Percentiles rank a stretch among this genome's conserved stretches.
Evolutionary conservation across 805 yeast species (phyloP).

Genomic region (Debaryomyces maramus): DNA sequence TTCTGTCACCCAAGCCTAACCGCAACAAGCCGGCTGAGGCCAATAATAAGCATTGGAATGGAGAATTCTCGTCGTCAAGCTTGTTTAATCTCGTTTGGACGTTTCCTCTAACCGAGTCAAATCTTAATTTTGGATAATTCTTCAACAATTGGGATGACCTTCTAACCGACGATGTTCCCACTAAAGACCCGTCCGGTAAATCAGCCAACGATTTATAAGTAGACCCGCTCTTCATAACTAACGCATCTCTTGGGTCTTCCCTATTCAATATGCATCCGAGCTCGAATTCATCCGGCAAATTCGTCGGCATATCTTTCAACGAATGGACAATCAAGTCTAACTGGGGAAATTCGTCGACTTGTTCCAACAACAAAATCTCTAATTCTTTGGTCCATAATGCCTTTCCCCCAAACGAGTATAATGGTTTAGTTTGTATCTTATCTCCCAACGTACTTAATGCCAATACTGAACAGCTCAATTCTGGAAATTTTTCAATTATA

Average conservation of each 20-base stretch:
- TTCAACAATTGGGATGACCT: constrained; percentile 88
- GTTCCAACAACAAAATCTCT: constrained; percentile 69
- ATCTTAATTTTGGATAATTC: constrained; percentile 70
- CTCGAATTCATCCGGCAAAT: constrained; percentile 84
- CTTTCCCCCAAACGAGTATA: constrained; percentile 95
- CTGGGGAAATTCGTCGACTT: constrained; percentile 60
- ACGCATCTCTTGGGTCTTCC: constrained; percentile 92
- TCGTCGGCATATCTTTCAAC: constrained; percentile 89
- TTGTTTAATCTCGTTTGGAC: constrained; percentile 76
- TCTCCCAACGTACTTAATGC: constrained; percentile 90
- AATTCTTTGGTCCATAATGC: constrained; percentile 95
- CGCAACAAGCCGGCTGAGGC: constrained; percentile 93
- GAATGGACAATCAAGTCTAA: constrained; percentile 92
- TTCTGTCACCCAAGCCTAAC: constrained; percentile 68
- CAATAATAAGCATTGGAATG: constrained; percentile 71
- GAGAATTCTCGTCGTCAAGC: constrained; percentile 68
- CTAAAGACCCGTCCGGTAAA: constrained; percentile 80
- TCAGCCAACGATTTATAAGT: constrained; percentile 65
- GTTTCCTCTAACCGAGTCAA: constrained; percentile 83
- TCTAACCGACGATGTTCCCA: constrained; percentile 93
- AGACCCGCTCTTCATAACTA: constrained; percentile 69
- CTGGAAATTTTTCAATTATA: constrained; percentile 62
- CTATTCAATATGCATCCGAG: constrained; percentile 84
- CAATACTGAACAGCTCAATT: constrained; percentile 68
- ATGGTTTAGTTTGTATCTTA: constrained; percentile 77